phyloP scores from a whole-genome alignment of 805 yeast species.

The Nakazawaea molendinolei region DNA sequence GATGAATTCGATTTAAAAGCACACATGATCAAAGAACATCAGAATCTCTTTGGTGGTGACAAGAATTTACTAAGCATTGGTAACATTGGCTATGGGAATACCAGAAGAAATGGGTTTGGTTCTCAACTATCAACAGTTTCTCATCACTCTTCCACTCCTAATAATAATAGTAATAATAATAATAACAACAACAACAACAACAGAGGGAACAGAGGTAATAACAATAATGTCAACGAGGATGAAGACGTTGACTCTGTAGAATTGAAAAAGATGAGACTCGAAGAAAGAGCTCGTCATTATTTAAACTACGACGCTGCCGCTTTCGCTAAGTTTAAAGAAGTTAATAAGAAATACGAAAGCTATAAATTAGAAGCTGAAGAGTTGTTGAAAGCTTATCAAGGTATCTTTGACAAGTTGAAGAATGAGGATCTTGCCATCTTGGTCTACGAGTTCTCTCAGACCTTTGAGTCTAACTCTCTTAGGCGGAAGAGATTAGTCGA shows the following conservation, averaged over 20 bases:
- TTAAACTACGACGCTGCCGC: conserved; percentile 44
- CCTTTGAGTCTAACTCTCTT: conserved; percentile 40
- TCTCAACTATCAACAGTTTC: conserved; percentile 61
- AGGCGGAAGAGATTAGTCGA: conserved; percentile 34
- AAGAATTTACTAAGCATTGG: conserved; percentile 31
- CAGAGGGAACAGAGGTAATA: background rate
- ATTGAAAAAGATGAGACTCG: conserved; percentile 55
- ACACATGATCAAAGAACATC: conserved; percentile 82
- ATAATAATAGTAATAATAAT: conserved; percentile 15
- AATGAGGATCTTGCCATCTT: conserved; percentile 50
- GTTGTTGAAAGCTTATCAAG: conserved; percentile 38
- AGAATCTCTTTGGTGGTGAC: conserved; percentile 44
- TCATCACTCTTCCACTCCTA: conserved; percentile 13
- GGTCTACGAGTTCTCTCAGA: conserved; percentile 53
- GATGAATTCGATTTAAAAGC: conserved; percentile 83
- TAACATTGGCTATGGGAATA: conserved; percentile 19
- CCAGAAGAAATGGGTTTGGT: conserved; percentile 30
- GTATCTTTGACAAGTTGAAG: conserved; percentile 34
- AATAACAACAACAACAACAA: conserved; percentile 15
- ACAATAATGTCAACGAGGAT: conserved; percentile 7
- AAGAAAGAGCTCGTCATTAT: conserved; percentile 82
- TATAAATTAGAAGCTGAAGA: conserved; percentile 41
- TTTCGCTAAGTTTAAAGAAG: conserved; percentile 39
- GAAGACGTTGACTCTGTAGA: conserved; percentile 36
- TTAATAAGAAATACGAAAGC: conserved; percentile 42